These are phyloP conservation scores for Pythium guiyangense DNA, from an alignment of 352 stramenopile species.

Conservation along the genomic window DNA sequence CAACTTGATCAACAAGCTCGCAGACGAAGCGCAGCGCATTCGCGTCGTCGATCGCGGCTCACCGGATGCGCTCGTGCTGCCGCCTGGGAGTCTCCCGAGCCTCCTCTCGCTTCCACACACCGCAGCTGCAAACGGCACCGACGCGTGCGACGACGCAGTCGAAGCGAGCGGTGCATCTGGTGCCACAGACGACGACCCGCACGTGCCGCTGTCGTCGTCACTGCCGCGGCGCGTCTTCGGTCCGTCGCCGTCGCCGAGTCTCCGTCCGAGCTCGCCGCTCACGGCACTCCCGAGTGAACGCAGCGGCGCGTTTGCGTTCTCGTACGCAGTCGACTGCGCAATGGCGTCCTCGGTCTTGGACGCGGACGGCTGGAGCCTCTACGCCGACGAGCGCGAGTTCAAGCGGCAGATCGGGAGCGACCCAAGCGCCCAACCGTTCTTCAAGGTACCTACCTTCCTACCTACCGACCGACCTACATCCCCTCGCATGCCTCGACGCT, in stretches of 20 bases:
- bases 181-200: slow-evolving; percentile 2
- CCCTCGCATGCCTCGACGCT: too few species aligned
- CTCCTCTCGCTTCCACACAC: slow-evolving; percentile 6
- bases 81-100: not conserved
- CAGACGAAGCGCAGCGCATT: slow-evolving; percentile 59
- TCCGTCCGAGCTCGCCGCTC: slow-evolving; percentile 26
- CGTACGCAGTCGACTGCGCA: slow-evolving; percentile 39
- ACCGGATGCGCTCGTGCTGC: not conserved
- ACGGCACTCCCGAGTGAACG: slow-evolving; percentile 32
- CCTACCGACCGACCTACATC: too few species aligned
- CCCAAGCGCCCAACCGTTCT: slow-evolving; percentile 51
- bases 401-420: slow-evolving; percentile 71
- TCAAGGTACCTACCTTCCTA: slow-evolving; percentile 35
- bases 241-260: slow-evolving; percentile 29
- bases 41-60: slow-evolving; percentile 18
- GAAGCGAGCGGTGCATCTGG: slow-evolving; percentile 2
- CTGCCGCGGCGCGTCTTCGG: slow-evolving; percentile 14
- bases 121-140: not conserved
- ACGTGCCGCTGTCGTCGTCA: not conserved
- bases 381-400: slow-evolving; percentile 70
- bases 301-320: slow-evolving; percentile 68
- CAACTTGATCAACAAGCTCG: slow-evolving; percentile 43
- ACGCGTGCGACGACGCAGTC: slow-evolving; percentile 1
- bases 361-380: slow-evolving; percentile 73
- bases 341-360: slow-evolving; percentile 18